phyloP scores from a whole-genome alignment of 208 protist species.

The Wallacemonas sp. region DNA sequence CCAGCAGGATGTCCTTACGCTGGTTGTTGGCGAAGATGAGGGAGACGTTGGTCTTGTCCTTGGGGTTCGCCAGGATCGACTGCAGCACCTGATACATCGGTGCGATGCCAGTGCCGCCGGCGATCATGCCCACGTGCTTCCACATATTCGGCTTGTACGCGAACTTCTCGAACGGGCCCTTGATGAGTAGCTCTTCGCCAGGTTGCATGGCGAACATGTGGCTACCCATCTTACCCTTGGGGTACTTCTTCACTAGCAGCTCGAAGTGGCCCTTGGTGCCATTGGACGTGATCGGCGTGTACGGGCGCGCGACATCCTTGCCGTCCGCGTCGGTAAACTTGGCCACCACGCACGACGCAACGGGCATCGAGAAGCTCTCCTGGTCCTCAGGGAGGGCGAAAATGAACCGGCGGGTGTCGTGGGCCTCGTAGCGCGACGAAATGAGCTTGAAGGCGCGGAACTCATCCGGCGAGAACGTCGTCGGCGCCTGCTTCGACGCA shows the following conservation, averaged over 20 bases:
- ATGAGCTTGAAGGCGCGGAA: slow-evolving; percentile 84
- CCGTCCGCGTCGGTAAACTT: slow-evolving; percentile 82
- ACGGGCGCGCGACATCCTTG: slow-evolving; percentile 87
- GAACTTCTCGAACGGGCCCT: slow-evolving; percentile 91
- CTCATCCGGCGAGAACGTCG: slow-evolving; percentile 70
- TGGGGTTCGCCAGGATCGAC: slow-evolving; percentile 72
- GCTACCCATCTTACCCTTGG: slow-evolving; percentile 90
- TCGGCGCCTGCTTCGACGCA: slow-evolving; percentile 33
- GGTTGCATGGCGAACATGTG: slow-evolving; percentile 90
- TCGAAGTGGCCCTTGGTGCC: slow-evolving; percentile 84
- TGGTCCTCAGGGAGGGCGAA: slow-evolving; percentile 67
- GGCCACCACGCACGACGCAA: slow-evolving; percentile 79
- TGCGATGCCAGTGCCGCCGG: slow-evolving; percentile 91
- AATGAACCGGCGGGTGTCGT: slow-evolving; percentile 84
- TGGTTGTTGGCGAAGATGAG: slow-evolving; percentile 91
- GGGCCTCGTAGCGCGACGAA: slow-evolving; percentile 81
- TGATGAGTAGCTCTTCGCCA: slow-evolving; percentile 88
- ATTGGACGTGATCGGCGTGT: slow-evolving; percentile 80
- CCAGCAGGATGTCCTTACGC: slow-evolving; percentile 91
- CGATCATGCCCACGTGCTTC: slow-evolving; percentile 91
- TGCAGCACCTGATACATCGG: slow-evolving; percentile 91
- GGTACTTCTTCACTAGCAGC: slow-evolving; percentile 85
- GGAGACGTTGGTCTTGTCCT: slow-evolving; percentile 83
- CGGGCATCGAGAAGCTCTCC: slow-evolving; percentile 54
- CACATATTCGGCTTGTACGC: slow-evolving; percentile 87